Evolutionary conservation across 495 filamentous ascomycete species (phyloP).

Genomic region (Lepraria neglecta): DNA sequence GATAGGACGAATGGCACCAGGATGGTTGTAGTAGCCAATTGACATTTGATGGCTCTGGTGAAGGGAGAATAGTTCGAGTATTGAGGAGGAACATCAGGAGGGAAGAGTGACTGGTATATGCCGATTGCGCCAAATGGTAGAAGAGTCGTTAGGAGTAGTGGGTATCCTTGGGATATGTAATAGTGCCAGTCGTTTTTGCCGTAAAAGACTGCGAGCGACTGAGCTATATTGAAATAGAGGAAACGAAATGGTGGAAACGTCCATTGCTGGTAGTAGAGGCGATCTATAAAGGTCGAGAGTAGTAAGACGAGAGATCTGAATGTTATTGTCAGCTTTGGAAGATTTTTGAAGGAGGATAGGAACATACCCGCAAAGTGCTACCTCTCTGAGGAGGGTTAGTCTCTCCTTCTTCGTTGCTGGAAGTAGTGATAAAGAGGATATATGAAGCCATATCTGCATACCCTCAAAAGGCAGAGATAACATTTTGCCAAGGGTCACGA

Average conservation of each 20-base stretch:
- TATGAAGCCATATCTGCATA: slow-evolving; percentile 28
- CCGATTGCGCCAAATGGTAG: slow-evolving; percentile 68
- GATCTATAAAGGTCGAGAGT: slow-evolving; percentile 63
- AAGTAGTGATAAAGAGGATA: slow-evolving; percentile 41
- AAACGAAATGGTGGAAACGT: slow-evolving; percentile 85
- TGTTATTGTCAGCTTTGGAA: slow-evolving; percentile 1
- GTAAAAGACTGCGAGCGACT: slow-evolving; percentile 85
- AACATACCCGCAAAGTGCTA: slow-evolving; percentile 60
- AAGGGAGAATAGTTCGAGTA: slow-evolving; percentile 34
- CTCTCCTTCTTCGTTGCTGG: slow-evolving; percentile 41
- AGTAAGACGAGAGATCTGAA: slow-evolving; percentile 50
- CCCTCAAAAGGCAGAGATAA: slow-evolving; percentile 24
- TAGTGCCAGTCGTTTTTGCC: slow-evolving; percentile 90
- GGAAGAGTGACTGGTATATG: slow-evolving; percentile 48
- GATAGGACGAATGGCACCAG: slow-evolving; percentile 60
- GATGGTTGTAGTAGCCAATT: slow-evolving; percentile 56
- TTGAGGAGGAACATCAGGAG: slow-evolving; percentile 27
- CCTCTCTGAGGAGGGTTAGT: slow-evolving; percentile 53
- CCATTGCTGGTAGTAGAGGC: slow-evolving; percentile 78
- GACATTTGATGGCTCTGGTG: slow-evolving; percentile 42
- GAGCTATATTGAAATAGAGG: slow-evolving; percentile 84
- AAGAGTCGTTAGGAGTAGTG: slow-evolving; percentile 76
- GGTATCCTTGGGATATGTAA: slow-evolving; percentile 83
- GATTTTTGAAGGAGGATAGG: background rate
- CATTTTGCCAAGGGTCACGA: slow-evolving; percentile 23